phyloP scores from a whole-genome alignment of 768 basidiomycete genomes.

The Exidia glandulosa region DNA sequence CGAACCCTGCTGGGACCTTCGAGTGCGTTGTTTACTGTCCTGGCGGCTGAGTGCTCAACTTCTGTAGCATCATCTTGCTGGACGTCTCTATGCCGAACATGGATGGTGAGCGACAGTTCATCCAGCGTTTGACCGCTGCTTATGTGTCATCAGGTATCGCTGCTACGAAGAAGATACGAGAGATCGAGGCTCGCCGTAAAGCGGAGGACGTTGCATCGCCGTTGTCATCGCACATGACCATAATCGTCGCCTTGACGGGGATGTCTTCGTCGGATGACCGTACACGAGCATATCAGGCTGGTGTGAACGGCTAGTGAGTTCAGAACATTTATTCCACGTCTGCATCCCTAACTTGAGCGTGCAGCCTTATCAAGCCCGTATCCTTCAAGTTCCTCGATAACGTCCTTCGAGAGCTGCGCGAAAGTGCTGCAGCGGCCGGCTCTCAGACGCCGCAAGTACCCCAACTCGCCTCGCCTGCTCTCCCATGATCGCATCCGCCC shows the following conservation, averaged over 20 bases:
- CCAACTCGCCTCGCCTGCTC: too few relatives aligned
- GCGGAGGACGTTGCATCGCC: constrained; percentile 6
- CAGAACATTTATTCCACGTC: background rate
- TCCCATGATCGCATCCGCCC: too few relatives aligned
- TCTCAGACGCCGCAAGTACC: too few relatives aligned
- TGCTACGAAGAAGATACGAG: constrained; percentile 74
- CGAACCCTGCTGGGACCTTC: constrained; percentile 54
- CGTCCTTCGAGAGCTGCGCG: too few relatives aligned
- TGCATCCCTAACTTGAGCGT: background rate
- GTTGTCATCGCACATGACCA: constrained; percentile 24
- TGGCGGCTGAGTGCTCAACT: background rate
- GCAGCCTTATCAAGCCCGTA: constrained; percentile 86
- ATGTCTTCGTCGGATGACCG: constrained; percentile 93
- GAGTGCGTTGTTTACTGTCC: constrained; percentile 45
- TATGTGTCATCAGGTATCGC: constrained; percentile 47
- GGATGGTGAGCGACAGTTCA: constrained; percentile 43
- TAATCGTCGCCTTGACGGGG: constrained; percentile 81
- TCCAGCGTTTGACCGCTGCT: background rate
- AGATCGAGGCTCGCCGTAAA: constrained; percentile 44
- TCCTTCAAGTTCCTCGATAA: constrained; percentile 85
- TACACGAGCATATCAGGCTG: constrained; percentile 79
- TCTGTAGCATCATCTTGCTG: constrained; percentile 63
- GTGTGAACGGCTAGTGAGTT: constrained; percentile 93
- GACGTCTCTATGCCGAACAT: constrained; percentile 93
- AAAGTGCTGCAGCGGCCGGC: too few relatives aligned